A percentile compares a stretch with the other conserved stretches of the same genome.
Evolutionary conservation across 2,329 filamentous ascomycete species (phyloP).

Genomic region (Graphiopsis chlorocephala): DNA sequence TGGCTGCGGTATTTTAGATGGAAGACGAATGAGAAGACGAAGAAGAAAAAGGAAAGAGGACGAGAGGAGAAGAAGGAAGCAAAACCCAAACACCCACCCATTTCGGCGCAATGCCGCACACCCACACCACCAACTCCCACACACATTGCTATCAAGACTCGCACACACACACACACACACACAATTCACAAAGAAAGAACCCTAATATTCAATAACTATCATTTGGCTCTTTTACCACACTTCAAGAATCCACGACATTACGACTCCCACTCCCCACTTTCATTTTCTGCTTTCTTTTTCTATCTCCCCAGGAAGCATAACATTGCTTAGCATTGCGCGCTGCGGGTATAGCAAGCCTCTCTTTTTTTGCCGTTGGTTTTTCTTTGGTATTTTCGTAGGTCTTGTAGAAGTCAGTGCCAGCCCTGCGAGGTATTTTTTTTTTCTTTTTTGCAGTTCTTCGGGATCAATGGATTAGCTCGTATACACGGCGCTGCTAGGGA

Average conservation of each 20-base stretch:
- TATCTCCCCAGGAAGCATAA: not conserved
- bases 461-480: not conserved
- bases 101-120: not conserved
- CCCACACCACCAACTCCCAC: not conserved
- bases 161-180: not conserved
- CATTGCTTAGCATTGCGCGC: not conserved
- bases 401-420: not conserved
- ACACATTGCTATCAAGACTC: not conserved
- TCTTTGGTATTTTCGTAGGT: not conserved
- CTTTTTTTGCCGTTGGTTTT: not conserved
- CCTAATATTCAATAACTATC: constrained; percentile 14
- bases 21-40: not conserved
- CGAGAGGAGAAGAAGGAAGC: not conserved
- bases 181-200: not conserved
- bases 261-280: not conserved
- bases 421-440: not conserved
- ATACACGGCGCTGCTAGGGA: too few relatives aligned
- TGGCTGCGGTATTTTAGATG: constrained; percentile 75
- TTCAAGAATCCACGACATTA: constrained; percentile 2
- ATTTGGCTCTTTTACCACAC: constrained; percentile 5
- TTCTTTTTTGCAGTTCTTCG: not conserved
- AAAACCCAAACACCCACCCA: not conserved
- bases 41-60: not conserved
- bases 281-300: not conserved
- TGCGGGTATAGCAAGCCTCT: not conserved